Evolutionary conservation across 352 stramenopile species (phyloP), one percentile per base, ranked within the genome.

Genomic region (Phytophthora boehmeriae): DNA sequence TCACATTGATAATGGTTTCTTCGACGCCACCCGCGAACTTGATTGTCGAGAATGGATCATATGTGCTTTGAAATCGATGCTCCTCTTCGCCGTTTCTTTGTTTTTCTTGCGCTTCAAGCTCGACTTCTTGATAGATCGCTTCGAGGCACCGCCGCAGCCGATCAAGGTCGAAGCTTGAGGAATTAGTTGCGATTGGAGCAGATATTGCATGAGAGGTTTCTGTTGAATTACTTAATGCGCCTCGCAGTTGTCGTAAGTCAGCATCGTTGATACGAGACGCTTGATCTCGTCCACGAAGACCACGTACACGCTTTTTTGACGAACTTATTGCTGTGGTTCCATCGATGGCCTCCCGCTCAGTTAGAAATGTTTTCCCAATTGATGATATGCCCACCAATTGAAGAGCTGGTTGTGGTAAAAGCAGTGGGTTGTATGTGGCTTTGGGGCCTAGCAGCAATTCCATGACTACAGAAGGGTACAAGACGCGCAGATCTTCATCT

Each of bases 31-130:
- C 80, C 4, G 55, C 57, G 23, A 56, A 46, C 61, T 87, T 88
- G 46, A 90, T 88, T 1, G 61, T 56, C 13, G 75, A 65, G 19
- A 90, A 90, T 6, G 80, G 80, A 30, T 88, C 78, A 49, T 88
- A 88, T 4, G 67, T 71, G 25, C 16, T 59, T 43, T 55, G 48
- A 43, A 53, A 34, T 32, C 58, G 58, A 20, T 46, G 45, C 25
- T 59, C 68, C 50, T 65, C 68, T 19, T 63, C 46, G 2, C 49
- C 61, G n/a, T 13, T 35, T 2, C 58, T 42, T 35, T 68, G 52
- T 23, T 8, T 36, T 35, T 74, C 67, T 2, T 44, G 17, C 1
- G 30, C 20, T 43, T 90, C 78, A 0, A 80, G 56, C n/a, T 77
- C 61, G 5, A 36, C 48, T 34, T 90, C 80, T 0, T 68, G 30